A percentile compares a stretch with the other conserved stretches of the same genome.
Conservation (phyloP, 1,284 basidiomycete genomes). For the Ustilago lituana region DNA sequence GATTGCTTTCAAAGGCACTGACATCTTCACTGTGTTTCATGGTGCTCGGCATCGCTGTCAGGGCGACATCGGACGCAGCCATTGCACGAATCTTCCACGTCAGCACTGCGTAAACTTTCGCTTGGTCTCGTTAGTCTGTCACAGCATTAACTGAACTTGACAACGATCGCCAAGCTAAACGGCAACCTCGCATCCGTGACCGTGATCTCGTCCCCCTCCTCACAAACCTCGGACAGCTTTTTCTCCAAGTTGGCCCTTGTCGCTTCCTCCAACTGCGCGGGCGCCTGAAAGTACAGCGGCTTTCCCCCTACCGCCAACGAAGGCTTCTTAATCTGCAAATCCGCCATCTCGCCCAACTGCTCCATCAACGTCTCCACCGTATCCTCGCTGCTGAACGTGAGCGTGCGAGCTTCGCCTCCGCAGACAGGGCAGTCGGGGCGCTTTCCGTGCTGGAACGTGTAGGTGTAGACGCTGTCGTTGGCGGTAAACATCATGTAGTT, state of each 20-base stretch:
- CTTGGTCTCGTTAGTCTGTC: too few relatives aligned
- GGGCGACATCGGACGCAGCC: constrained; percentile 17
- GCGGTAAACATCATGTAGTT: constrained; percentile 94
- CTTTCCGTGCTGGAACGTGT: constrained; percentile 94
- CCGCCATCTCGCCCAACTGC: constrained; percentile 45
- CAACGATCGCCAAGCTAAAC: constrained; percentile 70
- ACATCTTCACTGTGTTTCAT: too few relatives aligned
- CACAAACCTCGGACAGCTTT: constrained; percentile 81
- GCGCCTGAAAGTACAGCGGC: constrained; percentile 89
- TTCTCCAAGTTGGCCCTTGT: constrained; percentile 90
- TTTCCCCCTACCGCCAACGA: constrained; percentile 68
- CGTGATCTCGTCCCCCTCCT: constrained; percentile 78
- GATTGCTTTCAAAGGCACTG: too few relatives aligned
- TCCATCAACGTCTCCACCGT: constrained; percentile 56
- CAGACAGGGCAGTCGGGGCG: constrained; percentile 95
- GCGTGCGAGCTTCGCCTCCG: constrained; percentile 76
- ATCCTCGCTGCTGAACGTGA: constrained; percentile 23
- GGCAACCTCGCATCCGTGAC: constrained; percentile 89
- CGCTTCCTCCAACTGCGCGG: constrained; percentile 84
- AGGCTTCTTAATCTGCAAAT: constrained; percentile 61
- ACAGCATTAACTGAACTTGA: constrained; percentile 23
- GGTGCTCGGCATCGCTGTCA: too few relatives aligned
- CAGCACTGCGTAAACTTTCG: not conserved
- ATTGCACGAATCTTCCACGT: constrained; percentile 11
- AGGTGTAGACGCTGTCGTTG: constrained; percentile 95